Percentiles rank a stretch among this genome's conserved stretches.
Evolutionary conservation across 331 rosid species (phyloP).

Genomic region (Pyracantha coccinea): DNA sequence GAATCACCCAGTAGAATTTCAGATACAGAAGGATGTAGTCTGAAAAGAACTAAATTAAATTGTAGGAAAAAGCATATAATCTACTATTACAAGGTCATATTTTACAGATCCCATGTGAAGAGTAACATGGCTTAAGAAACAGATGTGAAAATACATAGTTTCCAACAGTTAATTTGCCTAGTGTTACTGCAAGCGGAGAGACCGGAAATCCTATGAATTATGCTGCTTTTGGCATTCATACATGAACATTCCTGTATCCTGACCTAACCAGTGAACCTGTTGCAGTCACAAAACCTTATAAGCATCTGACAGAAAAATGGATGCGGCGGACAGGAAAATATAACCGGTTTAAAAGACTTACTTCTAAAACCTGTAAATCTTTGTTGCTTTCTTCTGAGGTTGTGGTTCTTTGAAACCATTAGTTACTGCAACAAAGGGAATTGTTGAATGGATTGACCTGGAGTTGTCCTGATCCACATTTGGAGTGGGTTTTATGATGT

Average conservation of each 20-base stretch:
- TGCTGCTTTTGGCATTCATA: not conserved
- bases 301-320: not conserved
- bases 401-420: conserved; percentile 44
- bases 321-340: not conserved
- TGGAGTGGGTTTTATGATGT: conserved; percentile 64
- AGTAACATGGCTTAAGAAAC: conserved; percentile 29
- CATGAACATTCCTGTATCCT: not conserved
- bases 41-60: not conserved
- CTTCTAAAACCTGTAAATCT: conserved; percentile 67
- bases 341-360: conserved; percentile 16
- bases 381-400: conserved; percentile 48
- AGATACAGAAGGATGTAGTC: not conserved
- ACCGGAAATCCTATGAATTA: not conserved
- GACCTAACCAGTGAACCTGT: conserved; percentile 12
- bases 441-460: conserved; percentile 38
- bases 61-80: not conserved
- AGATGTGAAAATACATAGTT: not conserved
- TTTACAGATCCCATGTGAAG: conserved; percentile 16
- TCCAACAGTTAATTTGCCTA: not conserved
- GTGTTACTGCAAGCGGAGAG: not conserved
- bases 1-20: not conserved
- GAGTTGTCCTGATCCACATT: conserved; percentile 33
- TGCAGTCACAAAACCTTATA: conserved; percentile 13
- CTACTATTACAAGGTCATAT: conserved; percentile 11
- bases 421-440: conserved; percentile 34